phyloP scores from a whole-genome alignment of 2,329 filamentous ascomycete genomes.

The Epichloe gansuensis region DNA sequence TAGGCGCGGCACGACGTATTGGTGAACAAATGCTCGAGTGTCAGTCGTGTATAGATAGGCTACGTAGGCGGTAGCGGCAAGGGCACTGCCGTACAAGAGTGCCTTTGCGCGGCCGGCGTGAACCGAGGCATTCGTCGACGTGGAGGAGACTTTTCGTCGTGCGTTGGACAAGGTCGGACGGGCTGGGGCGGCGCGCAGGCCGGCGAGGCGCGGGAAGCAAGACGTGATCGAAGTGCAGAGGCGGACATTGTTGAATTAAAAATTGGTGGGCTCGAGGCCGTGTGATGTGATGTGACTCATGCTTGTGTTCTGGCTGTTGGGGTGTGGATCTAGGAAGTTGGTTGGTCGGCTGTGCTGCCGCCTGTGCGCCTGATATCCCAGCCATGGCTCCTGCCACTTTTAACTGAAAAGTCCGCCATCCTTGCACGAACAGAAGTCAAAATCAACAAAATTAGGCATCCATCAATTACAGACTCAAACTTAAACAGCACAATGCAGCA shows the following conservation, averaged over 20 bases:
- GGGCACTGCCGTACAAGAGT: slow-evolving; percentile 27
- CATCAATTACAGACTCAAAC: no score
- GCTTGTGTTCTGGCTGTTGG: not conserved
- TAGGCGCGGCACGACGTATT: slow-evolving; percentile 52
- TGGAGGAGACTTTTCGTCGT: slow-evolving; percentile 20
- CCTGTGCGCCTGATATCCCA: no score
- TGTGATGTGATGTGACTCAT: not conserved
- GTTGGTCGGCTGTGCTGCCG: no score
- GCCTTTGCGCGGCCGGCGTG: slow-evolving; percentile 23
- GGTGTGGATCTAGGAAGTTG: not conserved
- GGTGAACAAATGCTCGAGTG: slow-evolving; percentile 58
- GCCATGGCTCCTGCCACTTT: no score
- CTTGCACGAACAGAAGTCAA: no score
- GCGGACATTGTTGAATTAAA: slow-evolving; percentile 5
- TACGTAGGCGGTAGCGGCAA: slow-evolving; percentile 31
- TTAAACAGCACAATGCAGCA: no score
- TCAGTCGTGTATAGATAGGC: slow-evolving; percentile 62
- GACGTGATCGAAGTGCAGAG: slow-evolving; percentile 8
- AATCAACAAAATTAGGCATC: no score
- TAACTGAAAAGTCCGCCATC: no score
- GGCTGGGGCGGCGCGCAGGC: slow-evolving; percentile 1
- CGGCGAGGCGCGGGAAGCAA: slow-evolving; percentile 7
- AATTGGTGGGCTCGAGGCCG: slow-evolving; percentile 1
- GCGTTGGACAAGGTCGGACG: slow-evolving; percentile 7
- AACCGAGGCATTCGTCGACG: slow-evolving; percentile 17